These are phyloP conservation scores for Parasitella parasitica DNA, from an alignment of 371 early-diverging fungal species.

Conservation along the genomic window DNA sequence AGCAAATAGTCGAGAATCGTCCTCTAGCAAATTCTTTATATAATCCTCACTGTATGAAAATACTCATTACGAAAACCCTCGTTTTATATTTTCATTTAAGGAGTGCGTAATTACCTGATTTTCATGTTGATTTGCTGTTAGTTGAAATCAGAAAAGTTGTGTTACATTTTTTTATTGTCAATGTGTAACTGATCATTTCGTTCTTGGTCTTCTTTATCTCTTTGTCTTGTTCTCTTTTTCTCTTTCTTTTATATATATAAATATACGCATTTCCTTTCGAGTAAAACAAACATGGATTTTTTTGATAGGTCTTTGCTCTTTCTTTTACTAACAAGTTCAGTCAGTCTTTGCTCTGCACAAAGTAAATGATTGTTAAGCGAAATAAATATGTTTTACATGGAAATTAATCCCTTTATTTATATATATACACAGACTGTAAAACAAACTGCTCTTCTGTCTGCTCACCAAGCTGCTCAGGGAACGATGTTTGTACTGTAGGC, in stretches of 20 bases:
- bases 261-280: neutral
- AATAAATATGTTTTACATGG: neutral
- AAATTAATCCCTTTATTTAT: neutral
- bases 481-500: conserved; percentile 32
- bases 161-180: neutral
- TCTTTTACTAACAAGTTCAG: neutral
- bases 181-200: conserved; percentile 8
- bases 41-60: too few relatives aligned
- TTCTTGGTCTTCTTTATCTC: conserved; percentile 7
- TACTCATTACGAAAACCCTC: too few relatives aligned
- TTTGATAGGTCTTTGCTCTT: neutral
- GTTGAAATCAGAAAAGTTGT: neutral
- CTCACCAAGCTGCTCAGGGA: conserved; percentile 26
- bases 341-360: conserved; percentile 3
- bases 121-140: neutral
- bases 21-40: too few relatives aligned
- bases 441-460: conserved; percentile 30
- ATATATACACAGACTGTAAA: conserved; percentile 21
- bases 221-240: neutral
- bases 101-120: neutral
- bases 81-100: neutral
- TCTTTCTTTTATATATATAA: neutral
- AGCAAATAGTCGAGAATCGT: too few relatives aligned
- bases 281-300: neutral
- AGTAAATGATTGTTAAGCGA: neutral